phyloP scores from a whole-genome alignment of 2,329 filamentous ascomycete genomes.

The Hymenoscyphus albidus region DNA sequence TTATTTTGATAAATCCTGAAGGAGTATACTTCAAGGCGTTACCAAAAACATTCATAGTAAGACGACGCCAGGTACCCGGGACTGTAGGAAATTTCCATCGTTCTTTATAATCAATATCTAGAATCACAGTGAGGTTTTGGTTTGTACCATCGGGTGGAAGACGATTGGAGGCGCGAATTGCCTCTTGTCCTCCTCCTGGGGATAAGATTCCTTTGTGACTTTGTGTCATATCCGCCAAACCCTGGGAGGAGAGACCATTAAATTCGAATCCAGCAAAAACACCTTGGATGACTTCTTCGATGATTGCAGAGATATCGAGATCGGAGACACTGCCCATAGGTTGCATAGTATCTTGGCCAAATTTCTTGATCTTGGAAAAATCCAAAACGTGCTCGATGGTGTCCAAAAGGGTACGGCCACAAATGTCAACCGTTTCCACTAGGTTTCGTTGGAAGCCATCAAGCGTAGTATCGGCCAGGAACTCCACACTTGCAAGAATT shows the following conservation, averaged over 20 bases:
- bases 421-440: conserved; percentile 35
- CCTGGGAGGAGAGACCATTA: conserved; percentile 26
- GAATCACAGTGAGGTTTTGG: conserved; percentile 41
- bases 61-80: conserved; percentile 29
- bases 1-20: conserved; percentile 46
- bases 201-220: conserved; percentile 8
- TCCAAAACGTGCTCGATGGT: conserved; percentile 38
- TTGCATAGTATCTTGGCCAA: conserved; percentile 19
- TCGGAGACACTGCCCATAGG: conserved; percentile 27
- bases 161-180: not conserved
- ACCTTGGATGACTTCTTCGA: conserved; percentile 37
- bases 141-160: conserved; percentile 5
- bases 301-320: conserved; percentile 34
- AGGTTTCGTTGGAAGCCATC: conserved; percentile 33
- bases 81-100: conserved; percentile 31
- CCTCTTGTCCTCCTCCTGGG: not conserved
- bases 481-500: conserved; percentile 48
- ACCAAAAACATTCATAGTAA: conserved; percentile 60
- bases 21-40: conserved; percentile 60
- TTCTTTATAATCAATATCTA: conserved; percentile 39
- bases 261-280: conserved; percentile 37
- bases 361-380: conserved; percentile 36
- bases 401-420: conserved; percentile 36
- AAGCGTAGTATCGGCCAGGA: conserved; percentile 42
- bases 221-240: conserved; percentile 26